Conservation (phyloP, 2,329 filamentous ascomycete species). For the Ophiostoma ips region DNA sequence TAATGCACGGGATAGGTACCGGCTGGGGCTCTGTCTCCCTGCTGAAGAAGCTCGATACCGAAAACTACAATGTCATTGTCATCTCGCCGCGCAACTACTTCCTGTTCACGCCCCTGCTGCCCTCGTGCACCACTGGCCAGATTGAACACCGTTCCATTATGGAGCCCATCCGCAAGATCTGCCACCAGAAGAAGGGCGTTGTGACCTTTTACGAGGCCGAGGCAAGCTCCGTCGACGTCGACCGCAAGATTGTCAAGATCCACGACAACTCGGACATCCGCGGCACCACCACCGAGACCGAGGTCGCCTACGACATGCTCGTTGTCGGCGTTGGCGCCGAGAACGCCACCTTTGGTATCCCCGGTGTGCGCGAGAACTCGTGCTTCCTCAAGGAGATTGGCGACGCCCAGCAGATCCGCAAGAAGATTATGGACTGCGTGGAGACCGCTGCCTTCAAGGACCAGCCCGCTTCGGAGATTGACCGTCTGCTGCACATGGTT, state of each 20-base stretch:
- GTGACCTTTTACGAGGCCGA: conserved; percentile 98
- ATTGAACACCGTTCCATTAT: conserved; percentile 99
- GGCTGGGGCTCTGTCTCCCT: conserved; percentile 94
- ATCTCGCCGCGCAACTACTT: conserved; percentile 99
- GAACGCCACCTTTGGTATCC: conserved; percentile 97
- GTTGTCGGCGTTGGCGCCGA: conserved; percentile 95
- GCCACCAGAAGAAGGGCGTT: conserved; percentile 82
- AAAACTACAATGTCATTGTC: conserved; percentile 98
- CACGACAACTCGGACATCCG: conserved; percentile 88
- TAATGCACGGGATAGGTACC: conserved; percentile 52
- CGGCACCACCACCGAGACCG: conserved; percentile 65
- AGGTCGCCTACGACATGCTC: conserved; percentile 95
- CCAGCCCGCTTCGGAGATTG: conserved; percentile 73
- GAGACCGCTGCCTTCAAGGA: conserved; percentile 98
- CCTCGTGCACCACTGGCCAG: conserved; percentile 91
- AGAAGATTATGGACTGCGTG: conserved; percentile 99
- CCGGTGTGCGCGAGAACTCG: conserved; percentile 84
- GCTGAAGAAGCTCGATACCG: conserved; percentile 95
- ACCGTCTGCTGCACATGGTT: conserved; percentile 96
- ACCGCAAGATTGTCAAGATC: conserved; percentile 77
- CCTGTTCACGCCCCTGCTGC: conserved; percentile 93
- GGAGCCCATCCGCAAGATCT: conserved; percentile 94
- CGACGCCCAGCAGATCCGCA: conserved; percentile 91
- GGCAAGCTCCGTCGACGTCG: conserved; percentile 85
- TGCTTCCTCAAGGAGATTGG: conserved; percentile 98